Base-by-base conservation (phyloP, 345 rosid genomes). In the Gossypium turneri region DNA sequence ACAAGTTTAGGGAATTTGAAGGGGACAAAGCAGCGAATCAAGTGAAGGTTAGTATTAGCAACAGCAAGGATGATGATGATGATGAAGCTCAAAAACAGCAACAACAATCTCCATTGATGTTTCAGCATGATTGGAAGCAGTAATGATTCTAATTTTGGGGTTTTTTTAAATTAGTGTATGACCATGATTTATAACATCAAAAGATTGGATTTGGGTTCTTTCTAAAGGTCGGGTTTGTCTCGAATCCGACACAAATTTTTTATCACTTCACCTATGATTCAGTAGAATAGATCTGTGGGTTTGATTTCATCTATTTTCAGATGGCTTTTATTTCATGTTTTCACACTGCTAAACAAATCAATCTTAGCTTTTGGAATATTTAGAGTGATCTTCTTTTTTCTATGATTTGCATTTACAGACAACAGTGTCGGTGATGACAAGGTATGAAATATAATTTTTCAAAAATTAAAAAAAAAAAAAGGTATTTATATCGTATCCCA, bases 1-100 rank as follows among this genome's bases (percentile, higher is more conserved):
- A 57, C 3, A 82, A 61, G 67, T 82, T 76, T 64, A 76, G 84
- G 45, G 81, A 81, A 69, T 19, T 65, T 7, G 84, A 81, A 68
- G 81, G 77, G 38, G 79, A 78, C 25, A 78, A 73, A 71, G 66
- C 72, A 63, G 56, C 62, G 6, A 74, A 55, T 77, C 75, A 70
- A 20, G 73, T 60, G 3, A 78, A 48, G 48, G 77, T 11, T 58
- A 58, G 27, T 57, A 10, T 9, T 6, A 20, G 7, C 17, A 20
- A 57, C 61, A 73, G 16, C 41, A 53, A 59, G 52, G 67, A 20
- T 45, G 34, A 45, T 4, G 76, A 56, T 1, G 61, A 11, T 10
- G 52, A 48, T 48, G 52, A 48, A 2, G 27, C 41, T 34, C 7
- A 34, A 34, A 34, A 34, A 34, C 22, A 52, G 15, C 73, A 34